phyloP scores from a whole-genome alignment of 768 basidiomycete genomes.

The Boletus rex-veris region DNA sequence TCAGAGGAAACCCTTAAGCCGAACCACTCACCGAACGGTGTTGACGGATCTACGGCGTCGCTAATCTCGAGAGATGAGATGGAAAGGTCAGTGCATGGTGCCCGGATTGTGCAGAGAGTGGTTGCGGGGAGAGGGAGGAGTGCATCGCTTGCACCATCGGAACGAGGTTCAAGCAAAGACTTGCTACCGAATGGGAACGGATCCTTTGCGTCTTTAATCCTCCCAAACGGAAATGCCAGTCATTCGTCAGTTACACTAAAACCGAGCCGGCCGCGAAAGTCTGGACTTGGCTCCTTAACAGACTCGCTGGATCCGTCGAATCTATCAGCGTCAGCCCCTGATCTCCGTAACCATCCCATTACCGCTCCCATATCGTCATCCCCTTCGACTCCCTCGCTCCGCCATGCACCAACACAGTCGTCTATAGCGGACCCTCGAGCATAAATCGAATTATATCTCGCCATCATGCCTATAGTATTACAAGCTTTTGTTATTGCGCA shows the following conservation, averaged over 20 bases:
- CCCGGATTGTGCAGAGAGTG: slow-evolving; percentile 58
- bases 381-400: slow-evolving; percentile 11
- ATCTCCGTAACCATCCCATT: slow-evolving; percentile 18
- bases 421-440: slow-evolving; percentile 23
- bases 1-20: slow-evolving; percentile 69
- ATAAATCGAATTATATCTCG: slow-evolving; percentile 23
- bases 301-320: slow-evolving; percentile 8
- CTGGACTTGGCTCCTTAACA: slow-evolving; percentile 3
- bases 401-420: slow-evolving; percentile 9
- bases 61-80: slow-evolving; percentile 31
- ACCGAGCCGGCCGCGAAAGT: slow-evolving; percentile 12
- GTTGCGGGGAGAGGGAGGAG: slow-evolving; percentile 44
- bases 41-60: slow-evolving; percentile 49
- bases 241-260: slow-evolving; percentile 22
- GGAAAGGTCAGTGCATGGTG: slow-evolving; percentile 31
- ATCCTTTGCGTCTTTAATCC: slow-evolving; percentile 6
- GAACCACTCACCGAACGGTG: slow-evolving; percentile 32
- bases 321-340: slow-evolving; percentile 26
- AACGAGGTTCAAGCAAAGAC: slow-evolving; percentile 21
- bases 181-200: slow-evolving; percentile 12
- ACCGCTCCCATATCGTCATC: slow-evolving; percentile 9
- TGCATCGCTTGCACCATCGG: slow-evolving; percentile 32
- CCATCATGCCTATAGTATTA: slow-evolving; percentile 9
- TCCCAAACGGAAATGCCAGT: slow-evolving; percentile 24
- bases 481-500: slow-evolving; percentile 20